Conservation (phyloP, 441 rosid genomes). For the Aquilaria agallochum region DNA sequence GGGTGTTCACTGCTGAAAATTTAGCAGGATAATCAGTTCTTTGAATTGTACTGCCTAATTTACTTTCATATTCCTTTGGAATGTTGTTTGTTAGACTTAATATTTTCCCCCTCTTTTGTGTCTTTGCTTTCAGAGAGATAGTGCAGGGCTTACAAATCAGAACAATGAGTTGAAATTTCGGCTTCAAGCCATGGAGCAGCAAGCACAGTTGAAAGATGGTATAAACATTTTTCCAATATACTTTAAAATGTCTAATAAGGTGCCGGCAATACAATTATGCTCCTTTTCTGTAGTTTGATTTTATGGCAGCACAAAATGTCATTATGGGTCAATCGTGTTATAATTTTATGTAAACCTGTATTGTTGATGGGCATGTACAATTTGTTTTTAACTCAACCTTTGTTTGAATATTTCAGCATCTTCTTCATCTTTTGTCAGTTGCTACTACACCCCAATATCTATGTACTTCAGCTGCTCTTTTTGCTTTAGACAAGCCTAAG, state of each 20-base stretch:
- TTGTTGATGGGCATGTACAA: neutral
- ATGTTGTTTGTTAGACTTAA: neutral
- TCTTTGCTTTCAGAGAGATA: constrained; percentile 37
- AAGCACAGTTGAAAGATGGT: constrained; percentile 59
- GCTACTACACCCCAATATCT: too few species aligned
- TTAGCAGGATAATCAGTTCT: neutral
- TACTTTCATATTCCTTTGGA: neutral
- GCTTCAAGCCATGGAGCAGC: constrained; percentile 57
- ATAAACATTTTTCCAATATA: neutral
- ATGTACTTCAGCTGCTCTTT: too few species aligned
- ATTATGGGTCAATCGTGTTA: too few species aligned
- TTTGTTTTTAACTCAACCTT: too few species aligned
- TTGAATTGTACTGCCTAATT: neutral
- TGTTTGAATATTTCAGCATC: too few species aligned
- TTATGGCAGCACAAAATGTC: neutral
- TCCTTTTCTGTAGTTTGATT: neutral
- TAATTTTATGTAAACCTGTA: neutral
- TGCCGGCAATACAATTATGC: neutral
- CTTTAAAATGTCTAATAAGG: neutral
- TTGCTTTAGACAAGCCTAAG: too few species aligned
- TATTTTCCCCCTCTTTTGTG: neutral
- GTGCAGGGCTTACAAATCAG: constrained; percentile 33
- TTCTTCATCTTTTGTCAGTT: too few species aligned
- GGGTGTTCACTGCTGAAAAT: constrained; percentile 3
- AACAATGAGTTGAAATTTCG: constrained; percentile 57